These are phyloP conservation scores for Paramyrothecium sp. DNA, from an alignment of 2,329 filamentous ascomycete species.

Conservation along the genomic window DNA sequence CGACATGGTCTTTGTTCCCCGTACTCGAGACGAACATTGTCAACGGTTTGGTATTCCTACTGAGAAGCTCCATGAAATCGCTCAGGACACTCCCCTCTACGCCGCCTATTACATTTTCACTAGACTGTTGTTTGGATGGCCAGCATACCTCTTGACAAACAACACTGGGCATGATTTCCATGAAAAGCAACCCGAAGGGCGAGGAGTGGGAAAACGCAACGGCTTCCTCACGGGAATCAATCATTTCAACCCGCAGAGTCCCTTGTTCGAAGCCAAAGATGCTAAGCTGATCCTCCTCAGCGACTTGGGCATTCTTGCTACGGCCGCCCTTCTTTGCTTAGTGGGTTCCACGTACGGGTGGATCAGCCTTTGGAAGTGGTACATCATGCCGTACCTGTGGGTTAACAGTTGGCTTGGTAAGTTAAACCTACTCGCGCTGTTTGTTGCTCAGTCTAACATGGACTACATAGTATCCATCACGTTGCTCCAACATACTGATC, in stretches of 20 bases:
- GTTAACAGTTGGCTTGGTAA: slow-evolving; percentile 43
- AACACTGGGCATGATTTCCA: background rate
- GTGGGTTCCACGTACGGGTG: background rate
- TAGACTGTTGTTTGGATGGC: slow-evolving; percentile 63
- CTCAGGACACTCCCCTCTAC: slow-evolving; percentile 60
- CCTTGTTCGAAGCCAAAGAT: background rate
- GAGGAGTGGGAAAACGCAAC: background rate
- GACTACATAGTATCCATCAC: slow-evolving; percentile 67
- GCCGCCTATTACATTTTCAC: slow-evolving; percentile 47
- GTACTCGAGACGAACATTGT: slow-evolving; percentile 23
- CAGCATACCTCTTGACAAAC: slow-evolving; percentile 39
- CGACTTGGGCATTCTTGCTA: background rate
- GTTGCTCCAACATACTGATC: slow-evolving; percentile 70
- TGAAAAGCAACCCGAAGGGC: background rate
- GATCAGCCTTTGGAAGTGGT: slow-evolving; percentile 53
- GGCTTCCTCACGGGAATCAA: background rate
- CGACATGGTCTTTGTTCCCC: slow-evolving; percentile 61
- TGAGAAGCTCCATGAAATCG: slow-evolving; percentile 39
- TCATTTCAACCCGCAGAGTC: background rate
- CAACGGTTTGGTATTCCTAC: slow-evolving; percentile 2
- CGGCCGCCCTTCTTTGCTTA: background rate
- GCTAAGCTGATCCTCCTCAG: background rate
- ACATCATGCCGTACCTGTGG: slow-evolving; percentile 44
- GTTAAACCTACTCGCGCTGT: slow-evolving; percentile 39
- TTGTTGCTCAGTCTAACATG: slow-evolving; percentile 67